phyloP scores from a whole-genome alignment of 768 basidiomycete species.

The Lyophyllum shimeji region DNA sequence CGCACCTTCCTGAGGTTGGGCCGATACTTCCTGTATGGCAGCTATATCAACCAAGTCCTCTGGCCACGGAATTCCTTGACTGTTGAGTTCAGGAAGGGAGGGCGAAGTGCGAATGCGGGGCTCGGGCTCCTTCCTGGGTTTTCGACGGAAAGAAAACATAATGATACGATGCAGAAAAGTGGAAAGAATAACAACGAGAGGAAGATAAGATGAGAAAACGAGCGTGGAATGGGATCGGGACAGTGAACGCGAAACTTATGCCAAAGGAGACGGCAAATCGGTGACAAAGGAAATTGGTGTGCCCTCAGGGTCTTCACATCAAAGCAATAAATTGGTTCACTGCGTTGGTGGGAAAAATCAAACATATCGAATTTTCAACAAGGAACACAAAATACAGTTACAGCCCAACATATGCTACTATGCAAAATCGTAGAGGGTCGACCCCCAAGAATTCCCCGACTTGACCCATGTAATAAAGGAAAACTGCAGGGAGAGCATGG shows the following conservation, averaged over 20 bases:
- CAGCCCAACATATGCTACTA: constrained; percentile 20
- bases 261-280: constrained; percentile 7
- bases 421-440: constrained; percentile 15
- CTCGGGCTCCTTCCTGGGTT: constrained; percentile 53
- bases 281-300: constrained; percentile 10
- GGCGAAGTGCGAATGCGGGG: constrained; percentile 68
- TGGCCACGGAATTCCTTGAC: constrained; percentile 83
- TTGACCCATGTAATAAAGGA: constrained; percentile 19
- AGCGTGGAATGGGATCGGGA: constrained; percentile 14
- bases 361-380: constrained; percentile 13
- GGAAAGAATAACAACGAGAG: constrained; percentile 19
- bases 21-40: constrained; percentile 52
- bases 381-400: constrained; percentile 29
- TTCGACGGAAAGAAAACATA: constrained; percentile 81
- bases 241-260: constrained; percentile 6
- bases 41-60: constrained; percentile 76
- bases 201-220: constrained; percentile 20
- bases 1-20: constrained; percentile 59
- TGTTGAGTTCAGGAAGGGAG: constrained; percentile 74
- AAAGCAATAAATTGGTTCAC: constrained; percentile 6
- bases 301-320: constrained; percentile 14
- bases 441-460: constrained; percentile 18
- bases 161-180: constrained; percentile 16
- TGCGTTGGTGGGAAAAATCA: constrained; percentile 19
- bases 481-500: constrained; percentile 31